These are phyloP conservation scores for Dictyostelium intermedium DNA, from an alignment of 78 protist genomes.

Conservation along the genomic window DNA sequence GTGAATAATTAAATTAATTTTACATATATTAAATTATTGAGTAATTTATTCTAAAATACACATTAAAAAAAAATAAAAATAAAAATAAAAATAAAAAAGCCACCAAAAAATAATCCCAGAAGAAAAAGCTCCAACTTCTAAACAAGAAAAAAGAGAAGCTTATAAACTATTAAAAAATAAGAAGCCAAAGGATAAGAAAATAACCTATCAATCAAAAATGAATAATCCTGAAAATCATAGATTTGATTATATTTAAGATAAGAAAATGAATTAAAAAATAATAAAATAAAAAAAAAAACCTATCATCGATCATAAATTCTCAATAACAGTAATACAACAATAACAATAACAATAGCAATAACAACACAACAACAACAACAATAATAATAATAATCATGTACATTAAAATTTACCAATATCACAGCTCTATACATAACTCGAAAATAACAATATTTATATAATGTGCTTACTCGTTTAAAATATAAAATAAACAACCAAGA, in stretches of 20 bases:
- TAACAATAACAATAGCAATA: not conserved
- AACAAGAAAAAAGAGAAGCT: constrained; percentile 25
- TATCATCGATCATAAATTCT: not conserved
- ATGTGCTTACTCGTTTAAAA: too few species aligned
- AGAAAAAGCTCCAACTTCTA: not conserved
- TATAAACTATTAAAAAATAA: constrained; percentile 44
- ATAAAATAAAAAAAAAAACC: not conserved
- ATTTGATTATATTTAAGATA: not conserved
- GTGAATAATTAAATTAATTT: not conserved
- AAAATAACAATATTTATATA: not conserved
- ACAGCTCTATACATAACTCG: not conserved
- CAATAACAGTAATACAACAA: too few species aligned
- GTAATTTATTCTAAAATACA: not conserved
- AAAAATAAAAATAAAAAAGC: not conserved
- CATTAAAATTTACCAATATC: not conserved
- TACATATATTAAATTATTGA: too few species aligned
- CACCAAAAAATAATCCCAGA: not conserved
- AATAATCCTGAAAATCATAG: constrained; percentile 5
- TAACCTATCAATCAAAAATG: constrained; percentile 29
- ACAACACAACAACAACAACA: too few species aligned
- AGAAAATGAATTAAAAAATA: too few species aligned
- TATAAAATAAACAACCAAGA: too few species aligned
- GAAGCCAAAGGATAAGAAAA: constrained; percentile 55
- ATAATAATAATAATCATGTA: not conserved
- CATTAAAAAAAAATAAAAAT: not conserved